Base-by-base conservation (phyloP, 225 moss, liverwort and hornwort genomes). In the Pseudisothecium myosuroides region DNA sequence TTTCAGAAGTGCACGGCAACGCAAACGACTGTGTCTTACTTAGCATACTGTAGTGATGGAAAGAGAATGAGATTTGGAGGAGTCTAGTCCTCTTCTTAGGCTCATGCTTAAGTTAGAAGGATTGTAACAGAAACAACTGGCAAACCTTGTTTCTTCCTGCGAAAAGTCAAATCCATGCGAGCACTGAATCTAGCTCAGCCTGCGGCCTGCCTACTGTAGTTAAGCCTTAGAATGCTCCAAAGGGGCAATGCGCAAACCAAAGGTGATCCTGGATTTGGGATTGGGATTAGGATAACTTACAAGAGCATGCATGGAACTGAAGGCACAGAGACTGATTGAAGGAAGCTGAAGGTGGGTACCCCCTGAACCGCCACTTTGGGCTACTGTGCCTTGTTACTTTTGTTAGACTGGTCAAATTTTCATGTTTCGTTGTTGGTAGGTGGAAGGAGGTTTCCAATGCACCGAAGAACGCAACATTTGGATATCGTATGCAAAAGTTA, bases 121-220 rank as follows among this genome's bases (percentile, higher is more conserved):
- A 43, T 67, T 34, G 69, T 85, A 87, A 76, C 81, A 68, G 87
- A 76, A 76, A 81, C 92, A 90, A 87, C 92, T 91, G 91, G 91
- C 89, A 74, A 77, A 36, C 74, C 77, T 73, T 80, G 81, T 49
- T 81, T n/a, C 39, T 76, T 1, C 31, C 12, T 65, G 50, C 0
- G 87, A 89, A 87, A 89, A 60, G 79, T 84, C 87, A 84, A 89
- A 75, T 47, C 69, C 47, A 43, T 54, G 12, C 17, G 67, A 81
- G 61, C 50, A 34, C 45, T 72, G 62, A 83, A 86, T 78, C 69
- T 89, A 83, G 77, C 68, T 55, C 23, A 36, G 69, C 67, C 54
- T 76, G n/a, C n/a, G n/a, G n/a, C 2, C 12, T 71, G 34, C 66
- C 74, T 75, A 80, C 39, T 15, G n/a, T n/a, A n/a, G n/a, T 54